Conservation (phyloP, 2,329 filamentous ascomycete species). For the Ophiostoma triangulosporum region DNA sequence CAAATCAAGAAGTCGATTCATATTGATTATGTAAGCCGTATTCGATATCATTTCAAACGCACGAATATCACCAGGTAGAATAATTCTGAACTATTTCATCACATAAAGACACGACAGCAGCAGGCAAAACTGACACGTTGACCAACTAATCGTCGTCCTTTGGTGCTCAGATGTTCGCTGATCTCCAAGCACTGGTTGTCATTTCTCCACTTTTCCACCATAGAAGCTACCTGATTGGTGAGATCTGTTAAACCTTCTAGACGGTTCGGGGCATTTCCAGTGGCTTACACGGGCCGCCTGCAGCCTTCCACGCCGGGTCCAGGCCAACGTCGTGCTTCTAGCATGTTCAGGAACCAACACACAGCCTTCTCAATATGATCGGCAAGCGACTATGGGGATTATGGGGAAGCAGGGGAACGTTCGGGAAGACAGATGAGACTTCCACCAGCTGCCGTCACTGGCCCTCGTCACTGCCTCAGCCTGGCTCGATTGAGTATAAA, state of each 20-base stretch:
- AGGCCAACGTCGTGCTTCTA: background rate
- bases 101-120: too few species aligned
- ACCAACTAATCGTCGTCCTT: too few species aligned
- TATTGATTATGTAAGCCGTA: too few species aligned
- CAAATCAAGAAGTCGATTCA: too few species aligned
- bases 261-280: background rate
- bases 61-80: too few species aligned
- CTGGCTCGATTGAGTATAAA: constrained; percentile 10
- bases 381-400: background rate
- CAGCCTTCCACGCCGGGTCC: background rate
- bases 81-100: too few species aligned
- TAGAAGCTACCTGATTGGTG: background rate
- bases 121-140: background rate
- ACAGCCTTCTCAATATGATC: background rate
- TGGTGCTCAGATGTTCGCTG: background rate
- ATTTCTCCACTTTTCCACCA: background rate
- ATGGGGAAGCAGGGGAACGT: background rate
- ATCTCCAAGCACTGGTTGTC: background rate
- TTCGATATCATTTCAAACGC: too few species aligned
- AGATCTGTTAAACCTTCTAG: background rate
- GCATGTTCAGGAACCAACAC: background rate
- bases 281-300: background rate
- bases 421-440: background rate
- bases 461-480: too few species aligned
- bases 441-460: background rate